Evolutionary conservation across 257 asterid genomes (phyloP), one percentile per base, ranked within the genome.

Genomic region (Solanum sparsipilum): DNA sequence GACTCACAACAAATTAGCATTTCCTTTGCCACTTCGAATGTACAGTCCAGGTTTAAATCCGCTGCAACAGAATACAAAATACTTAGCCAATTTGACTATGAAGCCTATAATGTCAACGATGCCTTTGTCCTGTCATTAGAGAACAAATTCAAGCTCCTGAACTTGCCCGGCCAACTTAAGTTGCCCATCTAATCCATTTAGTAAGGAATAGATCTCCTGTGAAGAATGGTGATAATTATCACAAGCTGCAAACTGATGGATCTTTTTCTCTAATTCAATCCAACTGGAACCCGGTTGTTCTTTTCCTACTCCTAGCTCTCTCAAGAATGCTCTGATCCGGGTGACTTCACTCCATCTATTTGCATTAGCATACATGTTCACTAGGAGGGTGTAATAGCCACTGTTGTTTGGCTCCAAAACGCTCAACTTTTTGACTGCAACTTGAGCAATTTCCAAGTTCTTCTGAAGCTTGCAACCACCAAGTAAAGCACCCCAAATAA

Each of bases 381-480:
- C 87, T 92, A 95, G 88, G 41, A 96, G 95, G 60, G 91, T 84
- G 88, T 89, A 91, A 87, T 94, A 88, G 60, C 98, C 98, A 72
- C 94, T 92, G 63, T 90, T 94, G 13, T 91, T 87, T 13, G 98
- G 96, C 90, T 95, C 96, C 92, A 96, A 88, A 36, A 91, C 23
- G 82, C 89, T 88, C 88, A 93, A 89, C 85, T 91, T 94, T 58
- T 90, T 93, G 2, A 92, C 93, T 85, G 98, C 98, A 85, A 93
- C 60, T 89, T 87, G 92, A 87, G 96, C 98, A 88, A 94, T 93
- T 88, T 92, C 95, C 82, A 94, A 85, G 87, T 94, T 95, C 90
- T 93, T 93, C 90, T 93, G 94, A 91, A 93, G 93, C 92, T 92
- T 96, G 89, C 98, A 94, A 25, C 98, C 98, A 83, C 94, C 91